Percentiles rank a stretch among this genome's conserved stretches.
Evolutionary conservation across 139 green algal species (phyloP).

Genomic region (Yamagishiella unicocca): DNA sequence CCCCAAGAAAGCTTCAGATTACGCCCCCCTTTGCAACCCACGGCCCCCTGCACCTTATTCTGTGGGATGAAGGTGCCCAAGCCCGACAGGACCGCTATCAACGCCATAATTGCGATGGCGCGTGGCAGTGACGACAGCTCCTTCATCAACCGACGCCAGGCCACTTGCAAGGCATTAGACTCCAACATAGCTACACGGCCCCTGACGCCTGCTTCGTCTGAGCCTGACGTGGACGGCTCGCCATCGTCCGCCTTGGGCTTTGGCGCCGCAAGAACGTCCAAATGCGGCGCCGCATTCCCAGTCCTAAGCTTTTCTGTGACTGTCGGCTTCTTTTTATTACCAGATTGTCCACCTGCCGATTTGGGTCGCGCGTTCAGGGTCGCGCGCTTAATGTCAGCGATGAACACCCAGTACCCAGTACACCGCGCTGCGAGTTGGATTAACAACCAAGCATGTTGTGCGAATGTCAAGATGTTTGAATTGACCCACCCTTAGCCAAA

Average conservation of each 20-base stretch:
- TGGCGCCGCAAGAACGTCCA: background rate
- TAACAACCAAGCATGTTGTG: background rate
- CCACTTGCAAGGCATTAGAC: constrained; percentile 28
- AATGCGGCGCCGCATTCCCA: background rate
- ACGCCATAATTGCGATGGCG: constrained; percentile 89
- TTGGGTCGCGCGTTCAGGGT: constrained; percentile 3
- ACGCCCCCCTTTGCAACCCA: no score
- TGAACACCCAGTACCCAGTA: background rate
- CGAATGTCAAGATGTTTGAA: no score
- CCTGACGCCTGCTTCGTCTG: background rate
- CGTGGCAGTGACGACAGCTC: constrained; percentile 89
- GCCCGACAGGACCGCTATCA: constrained; percentile 86
- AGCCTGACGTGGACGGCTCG: background rate
- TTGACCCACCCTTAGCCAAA: background rate
- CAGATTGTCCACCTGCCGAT: background rate
- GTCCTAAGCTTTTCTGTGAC: constrained; percentile 9
- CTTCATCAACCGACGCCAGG: constrained; percentile 53
- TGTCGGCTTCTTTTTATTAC: constrained; percentile 28
- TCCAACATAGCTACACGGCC: background rate
- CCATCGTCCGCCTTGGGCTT: background rate
- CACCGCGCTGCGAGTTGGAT: background rate
- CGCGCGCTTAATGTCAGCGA: no score
- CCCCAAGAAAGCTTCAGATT: background rate
- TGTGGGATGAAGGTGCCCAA: constrained; percentile 96
- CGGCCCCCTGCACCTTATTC: constrained; percentile 88